Evolutionary conservation across 331 rosid genomes (phyloP), one percentile per base, ranked within the genome.

Genomic region (Rosa hybrid): DNA sequence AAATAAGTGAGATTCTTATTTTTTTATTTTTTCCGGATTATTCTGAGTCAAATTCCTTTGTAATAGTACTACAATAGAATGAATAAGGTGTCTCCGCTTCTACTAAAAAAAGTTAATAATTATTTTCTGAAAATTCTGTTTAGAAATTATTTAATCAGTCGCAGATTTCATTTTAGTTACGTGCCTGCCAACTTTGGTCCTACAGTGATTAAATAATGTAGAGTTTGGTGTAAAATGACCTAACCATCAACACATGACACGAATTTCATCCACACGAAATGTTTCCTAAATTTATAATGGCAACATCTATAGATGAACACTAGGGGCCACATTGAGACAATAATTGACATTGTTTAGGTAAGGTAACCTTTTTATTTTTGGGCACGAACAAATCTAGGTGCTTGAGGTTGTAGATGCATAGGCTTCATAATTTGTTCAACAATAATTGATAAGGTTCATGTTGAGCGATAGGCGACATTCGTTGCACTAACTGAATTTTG

Each of bases 161-260:
- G 30, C 30, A 38, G 25, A 65, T 73, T 63, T 68, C 27, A n/a
- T 67, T 72, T 84, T 56, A 49, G 27, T 20, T 23, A 20, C 57
- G 11, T 54, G 81, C 79, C 67, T 64, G 67, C 54, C 41, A 12
- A 34, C 30, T 5, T 62, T 34, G 78, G 53, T 62, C 75, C 76
- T 51, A 20, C 0, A 16, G 3, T 45, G 18, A n/a, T 65, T 72
- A 12, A 72, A 67, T 56, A 64, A 77, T 51, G 54, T 54, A 57
- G 21, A 10, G 73, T 69, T 76, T 69, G 30, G 60, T 72, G 46
- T 44, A 57, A 59, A 46, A 72, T 71, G 25, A 71, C 67, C 49
- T 79, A 77, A 72, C 82, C 12, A 79, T 79, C 68, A 57, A 25
- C 2, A 41, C 20, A 64, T 38, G 42, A 65, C 62, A 30, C 49